Conservation (phyloP, 2,329 filamentous ascomycete species). For the Sphaerulina populicola region DNA sequence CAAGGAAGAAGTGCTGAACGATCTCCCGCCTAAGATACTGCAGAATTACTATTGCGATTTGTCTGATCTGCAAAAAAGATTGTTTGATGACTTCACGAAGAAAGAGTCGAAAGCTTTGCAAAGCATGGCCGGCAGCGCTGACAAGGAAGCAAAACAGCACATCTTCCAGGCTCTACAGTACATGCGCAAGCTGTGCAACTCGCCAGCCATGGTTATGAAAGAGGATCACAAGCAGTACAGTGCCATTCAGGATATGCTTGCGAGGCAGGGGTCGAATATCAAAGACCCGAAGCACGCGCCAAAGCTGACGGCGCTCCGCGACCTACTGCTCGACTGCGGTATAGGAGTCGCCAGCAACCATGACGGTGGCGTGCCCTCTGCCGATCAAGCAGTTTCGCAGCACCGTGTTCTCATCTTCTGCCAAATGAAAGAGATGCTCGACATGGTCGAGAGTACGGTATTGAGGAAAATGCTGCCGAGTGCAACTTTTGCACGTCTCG, state of each 20-base stretch:
- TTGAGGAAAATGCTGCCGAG: slow-evolving; percentile 83
- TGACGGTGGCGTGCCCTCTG: slow-evolving; percentile 44
- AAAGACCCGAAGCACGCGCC: slow-evolving; percentile 83
- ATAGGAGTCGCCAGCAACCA: slow-evolving; percentile 60
- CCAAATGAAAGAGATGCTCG: slow-evolving; percentile 99
- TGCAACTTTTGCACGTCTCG: slow-evolving; percentile 87
- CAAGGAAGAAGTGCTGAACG: slow-evolving; percentile 95
- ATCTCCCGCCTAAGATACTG: slow-evolving; percentile 93
- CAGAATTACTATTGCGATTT: slow-evolving; percentile 99
- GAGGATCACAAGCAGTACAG: slow-evolving; percentile 85
- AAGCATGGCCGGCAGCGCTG: slow-evolving; percentile 71
- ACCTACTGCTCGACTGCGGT: slow-evolving; percentile 94
- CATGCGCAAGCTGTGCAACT: slow-evolving; percentile 99
- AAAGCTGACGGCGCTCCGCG: slow-evolving; percentile 80
- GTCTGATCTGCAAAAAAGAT: slow-evolving; percentile 83
- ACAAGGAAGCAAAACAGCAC: slow-evolving; percentile 92
- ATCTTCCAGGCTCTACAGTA: slow-evolving; percentile 99
- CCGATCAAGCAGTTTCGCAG: slow-evolving; percentile 77
- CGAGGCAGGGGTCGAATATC: slow-evolving; percentile 69
- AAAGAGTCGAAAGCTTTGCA: slow-evolving; percentile 84
- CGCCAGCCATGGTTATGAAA: slow-evolving; percentile 91
- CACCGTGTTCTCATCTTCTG: slow-evolving; percentile 96
- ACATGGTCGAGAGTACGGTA: slow-evolving; percentile 95
- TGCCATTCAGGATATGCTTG: slow-evolving; percentile 71
- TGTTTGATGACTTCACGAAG: slow-evolving; percentile 94